Evolutionary conservation across 352 stramenopile genomes (phyloP), one percentile per base, ranked within the genome.

Genomic region (Globisporangium camurandrum): DNA sequence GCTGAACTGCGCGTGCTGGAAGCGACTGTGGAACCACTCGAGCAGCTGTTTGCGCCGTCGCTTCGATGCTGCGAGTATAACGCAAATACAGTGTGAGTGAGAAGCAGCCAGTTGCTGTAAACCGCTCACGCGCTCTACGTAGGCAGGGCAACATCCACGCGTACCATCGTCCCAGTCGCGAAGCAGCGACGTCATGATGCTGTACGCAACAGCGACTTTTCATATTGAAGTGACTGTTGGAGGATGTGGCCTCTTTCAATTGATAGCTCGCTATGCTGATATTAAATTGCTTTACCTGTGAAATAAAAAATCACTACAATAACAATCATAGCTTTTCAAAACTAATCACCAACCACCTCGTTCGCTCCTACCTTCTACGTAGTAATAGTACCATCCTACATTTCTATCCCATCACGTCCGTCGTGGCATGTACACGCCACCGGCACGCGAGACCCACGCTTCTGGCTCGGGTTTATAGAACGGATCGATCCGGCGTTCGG

Each of bases 101-200:
- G n/a, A n/a, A n/a, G n/a, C n/a, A n/a, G n/a, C n/a, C n/a, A n/a
- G n/a, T n/a, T n/a, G n/a, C n/a, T n/a, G n/a, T n/a, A n/a, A n/a
- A 39, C 12, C 14, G 30, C 30, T 34, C 30, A 19, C 33, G 19
- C 33, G n/a, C 33, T 30, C 19, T 22, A 19, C 30, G 6, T 26
- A 54, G 22, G 41, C 17, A 19, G 22, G 38, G 2, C 4, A 1
- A 0, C 16, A 24, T 4, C 6, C 36, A 41, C 2, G 39, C 28
- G 37, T 46, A 88, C 77, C 74, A 72, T 83, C 64, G 48, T 89
- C 75, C 78, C 75, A 89, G 53, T 85, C 72, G 16, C 69, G 68
- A 22, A 84, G 66, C 6, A 87, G 56, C 9, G 46, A 56, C 20
- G n/a, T n/a, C n/a, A n/a, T n/a, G n/a, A n/a, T n/a, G n/a, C n/a